Evolutionary conservation across 108 stramenopile genomes (phyloP).

Genomic region (Fistulifera pelliculosa): DNA sequence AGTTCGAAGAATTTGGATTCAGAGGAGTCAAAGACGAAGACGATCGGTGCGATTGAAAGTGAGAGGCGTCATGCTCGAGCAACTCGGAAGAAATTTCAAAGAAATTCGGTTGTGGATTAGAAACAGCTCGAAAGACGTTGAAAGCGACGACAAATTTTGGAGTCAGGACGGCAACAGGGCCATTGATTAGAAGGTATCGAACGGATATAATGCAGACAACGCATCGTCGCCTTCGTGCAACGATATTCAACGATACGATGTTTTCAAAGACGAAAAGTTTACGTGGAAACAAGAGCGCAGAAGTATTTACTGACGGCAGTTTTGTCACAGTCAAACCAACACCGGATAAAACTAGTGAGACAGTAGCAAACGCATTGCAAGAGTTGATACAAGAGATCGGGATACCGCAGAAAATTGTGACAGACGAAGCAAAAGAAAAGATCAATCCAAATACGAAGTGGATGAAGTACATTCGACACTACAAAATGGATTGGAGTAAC

Average conservation of each 20-base stretch:
- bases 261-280: background rate
- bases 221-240: background rate
- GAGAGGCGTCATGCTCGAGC: too few relatives aligned
- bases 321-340: background rate
- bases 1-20: too few relatives aligned
- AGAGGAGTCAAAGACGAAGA: too few relatives aligned
- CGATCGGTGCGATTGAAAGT: too few relatives aligned
- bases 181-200: background rate
- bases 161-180: background rate
- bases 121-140: constrained; percentile 3
- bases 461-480: background rate
- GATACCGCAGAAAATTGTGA: background rate
- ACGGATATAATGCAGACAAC: background rate
- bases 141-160: constrained; percentile 4
- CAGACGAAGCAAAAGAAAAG: background rate
- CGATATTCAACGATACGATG: constrained; percentile 1
- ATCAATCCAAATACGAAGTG: background rate
- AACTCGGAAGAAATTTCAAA: too few relatives aligned
- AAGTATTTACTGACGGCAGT: background rate
- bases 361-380: background rate
- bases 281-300: background rate
- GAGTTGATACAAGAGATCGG: constrained; percentile 1
- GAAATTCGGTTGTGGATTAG: background rate
- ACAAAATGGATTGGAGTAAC: background rate
- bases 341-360: background rate